These are phyloP conservation scores for Aschersonia sp. DNA, from an alignment of 2,329 filamentous ascomycete species.

Conservation along the genomic window DNA sequence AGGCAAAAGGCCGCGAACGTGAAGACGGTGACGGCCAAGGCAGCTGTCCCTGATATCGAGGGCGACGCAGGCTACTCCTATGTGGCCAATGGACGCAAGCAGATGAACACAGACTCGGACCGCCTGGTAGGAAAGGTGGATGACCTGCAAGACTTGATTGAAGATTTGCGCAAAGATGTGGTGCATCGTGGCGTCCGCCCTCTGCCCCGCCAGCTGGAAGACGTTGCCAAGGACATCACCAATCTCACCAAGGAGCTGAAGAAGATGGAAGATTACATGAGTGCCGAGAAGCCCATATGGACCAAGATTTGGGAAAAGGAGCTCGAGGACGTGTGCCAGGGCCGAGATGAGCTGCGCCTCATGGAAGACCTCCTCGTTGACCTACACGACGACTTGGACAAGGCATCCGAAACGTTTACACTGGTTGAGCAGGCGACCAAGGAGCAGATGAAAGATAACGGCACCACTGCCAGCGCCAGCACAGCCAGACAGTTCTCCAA, in stretches of 20 bases:
- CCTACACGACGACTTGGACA: constrained; percentile 86
- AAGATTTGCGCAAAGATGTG: constrained; percentile 94
- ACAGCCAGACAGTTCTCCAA: constrained; percentile 42
- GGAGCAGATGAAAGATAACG: constrained; percentile 74
- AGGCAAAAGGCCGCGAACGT: constrained; percentile 69
- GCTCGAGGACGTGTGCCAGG: constrained; percentile 87
- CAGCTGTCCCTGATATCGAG: constrained; percentile 55
- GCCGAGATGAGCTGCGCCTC: constrained; percentile 85
- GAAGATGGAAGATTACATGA: constrained; percentile 87
- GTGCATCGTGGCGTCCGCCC: constrained; percentile 85
- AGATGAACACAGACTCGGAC: constrained; percentile 75
- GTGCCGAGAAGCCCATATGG: constrained; percentile 88
- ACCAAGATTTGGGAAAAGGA: constrained; percentile 99
- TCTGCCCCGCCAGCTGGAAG: constrained; percentile 76
- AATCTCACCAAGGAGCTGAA: constrained; percentile 72
- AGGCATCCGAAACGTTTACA: constrained; percentile 83
- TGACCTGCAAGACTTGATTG: constrained; percentile 91
- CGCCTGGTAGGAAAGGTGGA: constrained; percentile 84
- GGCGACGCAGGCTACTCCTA: constrained; percentile 73
- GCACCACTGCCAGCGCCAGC: constrained; percentile 32
- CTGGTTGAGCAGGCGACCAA: constrained; percentile 97
- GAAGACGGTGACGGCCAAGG: constrained; percentile 60
- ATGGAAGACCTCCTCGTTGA: constrained; percentile 92
- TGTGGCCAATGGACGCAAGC: constrained; percentile 75
- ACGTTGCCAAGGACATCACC: constrained; percentile 77